These are phyloP conservation scores for Mycena vitilis DNA, from an alignment of 768 basidiomycete species.

Conservation along the genomic window DNA sequence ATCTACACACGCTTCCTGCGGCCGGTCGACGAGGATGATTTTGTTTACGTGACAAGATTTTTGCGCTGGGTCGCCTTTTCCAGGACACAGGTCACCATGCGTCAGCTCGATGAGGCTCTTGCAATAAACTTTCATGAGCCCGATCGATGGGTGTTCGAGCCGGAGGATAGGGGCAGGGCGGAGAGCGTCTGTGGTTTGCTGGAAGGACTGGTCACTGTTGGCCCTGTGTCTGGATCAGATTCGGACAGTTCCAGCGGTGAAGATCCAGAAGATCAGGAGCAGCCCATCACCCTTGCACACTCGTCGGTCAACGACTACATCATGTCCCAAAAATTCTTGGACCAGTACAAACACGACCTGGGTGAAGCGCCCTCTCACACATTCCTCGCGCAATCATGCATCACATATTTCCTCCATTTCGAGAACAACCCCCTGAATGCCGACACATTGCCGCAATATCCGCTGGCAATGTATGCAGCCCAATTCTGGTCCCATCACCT, in stretches of 20 bases:
- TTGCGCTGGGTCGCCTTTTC: slow-evolving; percentile 13
- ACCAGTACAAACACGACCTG: not conserved
- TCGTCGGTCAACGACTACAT: slow-evolving; percentile 21
- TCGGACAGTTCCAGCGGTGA: no score
- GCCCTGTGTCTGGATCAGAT: no score
- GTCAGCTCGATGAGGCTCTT: slow-evolving; percentile 7
- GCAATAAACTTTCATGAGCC: slow-evolving; percentile 18
- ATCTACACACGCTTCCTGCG: slow-evolving; percentile 12
- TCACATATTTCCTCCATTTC: slow-evolving; percentile 17
- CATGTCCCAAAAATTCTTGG: not conserved
- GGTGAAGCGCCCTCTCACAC: not conserved
- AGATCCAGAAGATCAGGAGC: no score
- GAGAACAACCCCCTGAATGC: slow-evolving; percentile 1
- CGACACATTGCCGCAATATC: not conserved
- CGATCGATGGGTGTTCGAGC: not conserved
- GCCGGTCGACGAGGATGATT: not conserved
- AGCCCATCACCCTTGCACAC: no score
- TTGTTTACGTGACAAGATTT: not conserved
- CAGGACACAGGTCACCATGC: not conserved
- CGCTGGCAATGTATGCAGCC: slow-evolving; percentile 1
- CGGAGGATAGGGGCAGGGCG: not conserved
- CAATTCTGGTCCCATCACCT: slow-evolving; percentile 13
- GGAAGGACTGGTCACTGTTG: no score
- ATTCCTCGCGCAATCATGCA: slow-evolving; percentile 13
- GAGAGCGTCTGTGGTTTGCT: no score